Conservation (phyloP, 2,329 filamentous ascomycete species). For the Fusarium humuli region DNA sequence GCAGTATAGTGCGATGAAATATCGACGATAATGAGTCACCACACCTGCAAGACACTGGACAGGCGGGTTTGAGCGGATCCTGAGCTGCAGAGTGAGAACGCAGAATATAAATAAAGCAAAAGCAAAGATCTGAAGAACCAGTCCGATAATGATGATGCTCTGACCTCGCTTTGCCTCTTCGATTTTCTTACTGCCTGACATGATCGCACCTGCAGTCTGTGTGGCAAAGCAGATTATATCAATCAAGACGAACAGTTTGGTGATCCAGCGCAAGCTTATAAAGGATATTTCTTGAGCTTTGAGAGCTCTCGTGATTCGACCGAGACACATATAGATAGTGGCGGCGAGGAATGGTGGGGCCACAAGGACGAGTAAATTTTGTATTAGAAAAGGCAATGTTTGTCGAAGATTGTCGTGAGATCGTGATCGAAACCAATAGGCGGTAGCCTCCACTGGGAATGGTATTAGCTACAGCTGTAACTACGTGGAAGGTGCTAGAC, state of each 20-base stretch:
- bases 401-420: neutral
- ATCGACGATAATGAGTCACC: neutral
- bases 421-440: neutral
- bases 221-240: neutral
- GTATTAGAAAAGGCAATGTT: neutral
- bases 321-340: neutral
- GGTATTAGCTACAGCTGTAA: neutral
- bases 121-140: neutral
- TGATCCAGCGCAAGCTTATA: neutral
- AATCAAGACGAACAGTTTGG: neutral
- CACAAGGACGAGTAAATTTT: neutral
- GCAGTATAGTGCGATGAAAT: neutral
- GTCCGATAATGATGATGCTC: neutral
- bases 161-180: neutral
- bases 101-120: constrained; percentile 22
- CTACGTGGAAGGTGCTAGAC: neutral
- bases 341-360: neutral
- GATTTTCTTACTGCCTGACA: neutral
- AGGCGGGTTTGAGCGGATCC: neutral
- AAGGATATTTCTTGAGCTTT: neutral
- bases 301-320: neutral
- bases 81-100: neutral
- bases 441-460: neutral
- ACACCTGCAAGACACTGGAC: neutral
- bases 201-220: neutral